Percentiles rank a stretch among this genome's conserved stretches.
phyloP scores from a whole-genome alignment of 192 early-diverging fungal species.

The Coemansia aciculifera region DNA sequence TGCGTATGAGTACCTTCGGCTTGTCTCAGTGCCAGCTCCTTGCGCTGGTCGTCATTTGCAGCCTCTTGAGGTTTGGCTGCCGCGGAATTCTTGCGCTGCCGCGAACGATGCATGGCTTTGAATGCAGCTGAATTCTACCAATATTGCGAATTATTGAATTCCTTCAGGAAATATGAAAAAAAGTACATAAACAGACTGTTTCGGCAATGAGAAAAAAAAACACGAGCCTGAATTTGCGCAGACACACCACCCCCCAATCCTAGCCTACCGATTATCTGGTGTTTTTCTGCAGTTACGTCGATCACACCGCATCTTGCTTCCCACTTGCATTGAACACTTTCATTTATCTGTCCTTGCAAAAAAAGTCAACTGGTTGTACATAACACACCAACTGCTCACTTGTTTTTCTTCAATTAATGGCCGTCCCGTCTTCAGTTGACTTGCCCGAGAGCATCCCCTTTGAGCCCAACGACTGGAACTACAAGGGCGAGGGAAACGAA shows the following conservation, averaged over 20 bases:
- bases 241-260: background rate
- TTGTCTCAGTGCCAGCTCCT: slow-evolving; percentile 45
- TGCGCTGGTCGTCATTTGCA: slow-evolving; percentile 35
- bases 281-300: slow-evolving; percentile 4
- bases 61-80: slow-evolving; percentile 1
- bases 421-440: slow-evolving; percentile 4
- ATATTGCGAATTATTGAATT: background rate
- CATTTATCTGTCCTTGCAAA: background rate
- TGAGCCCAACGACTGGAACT: slow-evolving; percentile 58
- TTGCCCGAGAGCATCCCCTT: background rate
- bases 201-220: background rate
- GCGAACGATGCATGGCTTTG: slow-evolving; percentile 23
- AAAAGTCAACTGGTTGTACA: background rate
- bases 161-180: background rate
- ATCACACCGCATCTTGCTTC: slow-evolving; percentile 3
- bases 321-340: background rate
- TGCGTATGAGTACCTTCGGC: slow-evolving; percentile 39
- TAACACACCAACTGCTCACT: background rate
- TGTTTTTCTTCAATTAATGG: background rate
- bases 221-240: background rate
- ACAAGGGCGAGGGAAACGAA: slow-evolving; percentile 74
- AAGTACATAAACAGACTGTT: background rate
- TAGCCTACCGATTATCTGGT: background rate
- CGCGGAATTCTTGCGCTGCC: slow-evolving; percentile 12
- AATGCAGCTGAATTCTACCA: background rate